Evolutionary conservation across 768 basidiomycete species (phyloP), one percentile per base, ranked within the genome.

Genomic region (Roridomyces roridus): DNA sequence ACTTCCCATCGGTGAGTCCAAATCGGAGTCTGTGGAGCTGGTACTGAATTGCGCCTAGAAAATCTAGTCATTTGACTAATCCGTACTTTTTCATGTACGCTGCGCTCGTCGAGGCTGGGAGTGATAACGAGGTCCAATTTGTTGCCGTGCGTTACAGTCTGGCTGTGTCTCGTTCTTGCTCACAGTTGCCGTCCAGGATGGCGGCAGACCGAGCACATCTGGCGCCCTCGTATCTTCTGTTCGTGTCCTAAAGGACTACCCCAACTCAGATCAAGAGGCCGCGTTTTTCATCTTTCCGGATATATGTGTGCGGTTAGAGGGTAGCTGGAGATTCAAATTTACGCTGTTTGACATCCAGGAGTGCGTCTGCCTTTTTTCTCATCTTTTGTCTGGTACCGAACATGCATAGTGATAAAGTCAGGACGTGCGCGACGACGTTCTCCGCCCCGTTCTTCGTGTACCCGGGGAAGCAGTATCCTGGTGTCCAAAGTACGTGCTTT

Each of bases 371-470:
- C 42, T 23, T 2, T 12, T n/a, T 1, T 40, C n/a, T 20, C 7
- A 14, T 6, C 18, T 36, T n/a, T 15, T 23, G 40, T 14, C 34
- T 7, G 35, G 35, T 5, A 54, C 37, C 4, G 17, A 28, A 14
- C 15, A 7, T 57, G 28, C 25, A 51, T 65, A 76, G 75, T 14
- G 65, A 71, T 46, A 72, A 76, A 34, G 75, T 80, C n/a, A 73
- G 69, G 45, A 73, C 73, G 60, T 78, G 78, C 59, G 71, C 74
- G 8, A 70, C 71, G 1, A 73, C 76, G 41, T 70, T 70, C 57
- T 78, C 80, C 1, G 71, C 72, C 21, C 68, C 72, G 5, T 82
- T 82, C 61, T 74, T 74, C 35, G 80, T 80, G n/a, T 80, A 75
- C 61, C 74, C 74, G 3, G 74, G 76, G 3, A 81, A 80, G 65